A percentile compares a stretch with the other conserved stretches of the same genome.
phyloP scores from a whole-genome alignment of 257 asterid genomes.

The Petunia axillaris region DNA sequence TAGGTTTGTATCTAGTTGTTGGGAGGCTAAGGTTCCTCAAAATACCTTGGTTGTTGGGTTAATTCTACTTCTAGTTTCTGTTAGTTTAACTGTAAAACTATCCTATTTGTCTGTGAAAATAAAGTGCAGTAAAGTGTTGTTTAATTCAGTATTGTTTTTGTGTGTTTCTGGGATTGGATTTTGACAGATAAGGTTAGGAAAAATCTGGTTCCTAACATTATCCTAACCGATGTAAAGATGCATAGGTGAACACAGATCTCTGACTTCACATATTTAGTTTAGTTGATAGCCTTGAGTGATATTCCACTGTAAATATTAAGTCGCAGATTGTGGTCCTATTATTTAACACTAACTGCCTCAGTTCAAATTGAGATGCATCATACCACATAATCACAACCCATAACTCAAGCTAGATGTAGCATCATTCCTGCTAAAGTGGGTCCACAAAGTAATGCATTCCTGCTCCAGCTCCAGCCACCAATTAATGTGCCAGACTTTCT shows the following conservation, averaged over 20 bases:
- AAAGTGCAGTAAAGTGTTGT: no score
- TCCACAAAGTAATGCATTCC: conserved; percentile 12
- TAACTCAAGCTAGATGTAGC: conserved; percentile 16
- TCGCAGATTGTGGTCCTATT: neutral
- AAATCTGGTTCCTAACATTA: neutral
- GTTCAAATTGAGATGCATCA: conserved; percentile 10
- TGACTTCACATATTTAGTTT: conserved; percentile 2
- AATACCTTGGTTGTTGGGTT: no score
- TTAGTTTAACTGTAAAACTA: no score
- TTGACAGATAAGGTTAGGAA: no score
- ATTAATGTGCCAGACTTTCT: conserved; percentile 9
- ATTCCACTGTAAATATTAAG: conserved; percentile 1
- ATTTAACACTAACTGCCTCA: conserved; percentile 18
- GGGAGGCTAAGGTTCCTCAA: no score
- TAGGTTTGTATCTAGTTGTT: no score
- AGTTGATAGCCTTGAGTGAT: neutral
- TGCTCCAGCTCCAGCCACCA: conserved; percentile 18
- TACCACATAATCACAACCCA: neutral
- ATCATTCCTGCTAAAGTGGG: conserved; percentile 17
- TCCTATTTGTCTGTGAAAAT: no score
- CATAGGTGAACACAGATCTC: neutral
- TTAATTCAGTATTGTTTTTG: no score
- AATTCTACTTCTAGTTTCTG: no score
- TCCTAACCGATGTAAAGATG: neutral
- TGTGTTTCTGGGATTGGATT: no score